A percentile compares a stretch with the other conserved stretches of the same genome.
These are phyloP conservation scores for Heterobasidion occidentale DNA, from an alignment of 1,284 basidiomycete species.

Conservation along the genomic window DNA sequence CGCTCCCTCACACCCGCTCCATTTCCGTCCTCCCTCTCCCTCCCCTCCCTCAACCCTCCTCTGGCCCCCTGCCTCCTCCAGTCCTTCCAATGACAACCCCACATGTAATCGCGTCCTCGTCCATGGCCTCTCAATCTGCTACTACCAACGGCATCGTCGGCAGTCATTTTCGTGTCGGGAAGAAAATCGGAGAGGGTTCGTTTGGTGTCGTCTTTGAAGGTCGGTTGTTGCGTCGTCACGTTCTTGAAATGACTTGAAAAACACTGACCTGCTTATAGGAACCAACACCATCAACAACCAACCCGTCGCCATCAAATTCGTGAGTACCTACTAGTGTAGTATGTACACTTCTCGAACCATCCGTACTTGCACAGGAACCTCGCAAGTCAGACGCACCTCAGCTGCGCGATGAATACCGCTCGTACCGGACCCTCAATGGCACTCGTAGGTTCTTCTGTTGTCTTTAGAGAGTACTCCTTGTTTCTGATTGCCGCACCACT, in stretches of 20 bases:
- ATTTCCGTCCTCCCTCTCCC: background rate
- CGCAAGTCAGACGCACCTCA: conserved; percentile 98
- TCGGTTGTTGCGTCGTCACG: conserved; percentile 18
- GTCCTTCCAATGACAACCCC: conserved; percentile 54
- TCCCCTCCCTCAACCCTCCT: background rate
- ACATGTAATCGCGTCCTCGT: conserved; percentile 67
- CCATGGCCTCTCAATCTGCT: conserved; percentile 49
- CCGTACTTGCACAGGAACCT: conserved; percentile 64
- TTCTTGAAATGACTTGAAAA: background rate
- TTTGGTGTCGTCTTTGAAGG: conserved; percentile 83
- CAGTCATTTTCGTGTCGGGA: conserved; percentile 71
- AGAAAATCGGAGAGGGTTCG: conserved; percentile 84
- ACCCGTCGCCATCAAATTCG: conserved; percentile 98
- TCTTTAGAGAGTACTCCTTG: background rate
- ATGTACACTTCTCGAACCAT: no score
- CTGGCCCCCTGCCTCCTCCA: conserved; percentile 15
- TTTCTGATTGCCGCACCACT: conserved; percentile 1
- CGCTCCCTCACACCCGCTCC: background rate
- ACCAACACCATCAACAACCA: conserved; percentile 84
- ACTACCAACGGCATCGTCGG: conserved; percentile 67
- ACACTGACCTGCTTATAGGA: conserved; percentile 41
- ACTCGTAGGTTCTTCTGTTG: conserved; percentile 58
- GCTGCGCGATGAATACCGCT: conserved; percentile 94
- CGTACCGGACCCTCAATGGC: conserved; percentile 92
- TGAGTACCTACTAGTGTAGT: conserved; percentile 28